These are phyloP conservation scores for Vitis hybrid DNA, from an alignment of 177 flowering plant genomes.

Conservation along the genomic window DNA sequence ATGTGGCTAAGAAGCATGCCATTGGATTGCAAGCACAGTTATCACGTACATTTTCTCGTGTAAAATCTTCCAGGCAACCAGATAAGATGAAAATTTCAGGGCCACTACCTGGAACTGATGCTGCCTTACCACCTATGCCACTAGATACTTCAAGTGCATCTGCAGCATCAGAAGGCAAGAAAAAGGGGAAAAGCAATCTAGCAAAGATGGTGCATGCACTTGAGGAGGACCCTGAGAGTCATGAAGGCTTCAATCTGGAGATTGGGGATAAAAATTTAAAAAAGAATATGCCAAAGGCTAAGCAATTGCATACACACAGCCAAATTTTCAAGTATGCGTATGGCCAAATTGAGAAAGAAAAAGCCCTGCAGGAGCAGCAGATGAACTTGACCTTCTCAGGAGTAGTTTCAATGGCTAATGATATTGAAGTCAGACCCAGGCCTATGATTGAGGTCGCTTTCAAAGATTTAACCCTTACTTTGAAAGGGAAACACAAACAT, in stretches of 20 bases:
- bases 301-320: constrained; percentile 74
- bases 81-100: constrained; percentile 35
- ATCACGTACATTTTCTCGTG: constrained; percentile 85
- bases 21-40: constrained; percentile 61
- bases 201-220: constrained; percentile 60
- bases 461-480: constrained; percentile 84
- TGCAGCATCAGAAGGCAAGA: constrained; percentile 38
- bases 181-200: constrained; percentile 61
- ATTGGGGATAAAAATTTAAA: constrained; percentile 70
- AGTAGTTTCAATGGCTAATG: constrained; percentile 76
- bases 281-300: constrained; percentile 66
- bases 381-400: constrained; percentile 82
- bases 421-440: constrained; percentile 58
- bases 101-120: constrained; percentile 53
- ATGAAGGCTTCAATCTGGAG: constrained; percentile 72
- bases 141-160: constrained; percentile 21
- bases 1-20: constrained; percentile 68
- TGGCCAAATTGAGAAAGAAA: constrained; percentile 92
- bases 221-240: constrained; percentile 65
- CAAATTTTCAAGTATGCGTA: constrained; percentile 97
- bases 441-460: constrained; percentile 83
- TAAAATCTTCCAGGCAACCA: constrained; percentile 38
- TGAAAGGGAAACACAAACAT: constrained; percentile 80
- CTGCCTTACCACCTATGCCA: constrained; percentile 47
- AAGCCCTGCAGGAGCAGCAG: constrained; percentile 77